Base-by-base conservation (phyloP, 306 rosid species). In the Vigna hirtella region DNA sequence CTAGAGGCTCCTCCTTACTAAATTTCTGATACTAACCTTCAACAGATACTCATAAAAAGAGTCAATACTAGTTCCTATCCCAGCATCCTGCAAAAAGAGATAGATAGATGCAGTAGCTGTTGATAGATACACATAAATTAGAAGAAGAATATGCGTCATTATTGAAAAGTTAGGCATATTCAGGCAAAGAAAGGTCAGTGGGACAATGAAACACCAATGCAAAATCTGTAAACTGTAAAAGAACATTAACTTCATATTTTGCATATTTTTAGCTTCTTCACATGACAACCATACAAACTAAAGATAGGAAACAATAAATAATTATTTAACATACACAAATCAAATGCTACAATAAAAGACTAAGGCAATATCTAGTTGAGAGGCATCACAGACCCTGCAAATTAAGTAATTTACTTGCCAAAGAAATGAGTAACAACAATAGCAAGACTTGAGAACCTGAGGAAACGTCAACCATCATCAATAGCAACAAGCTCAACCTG, bases 1-100 rank as follows among this genome's bases (percentile, higher is more conserved):
- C 16, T 20, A 57, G 63, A 79, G 55, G 68, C 43, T 82, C 81
- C 80, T 71, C 45, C 65, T 63, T 45, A 64, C 59, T 26, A 72
- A 85, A 70, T 49, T 76, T 74, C 24, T 3, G 75, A 61, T 66
- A 87, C 97, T 79, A 59, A 94, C 98, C 98, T 94, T 94, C 62
- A 94, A 86, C 38, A 94, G 88, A 74, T 90, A 94, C 90, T 94
- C 97, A 70, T 94, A 94, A 87, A 94, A 94, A 78, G 98, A 94
- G 86, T 94, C 98, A 26, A 94, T 94, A 70, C 98, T 94, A 75
- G 98, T 92, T 87, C 98, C 98, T 77, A 94, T 90, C 77, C 98
- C 98, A 64, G 98, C 97, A 88, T 94, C 98, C 98, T 94, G 91
- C 84, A 85, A 73, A 77, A 53, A 63, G 86, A 24, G 38, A 81